These are phyloP conservation scores for Trypanosoma cruzi DNA, from an alignment of 208 protist genomes.

Conservation along the genomic window DNA sequence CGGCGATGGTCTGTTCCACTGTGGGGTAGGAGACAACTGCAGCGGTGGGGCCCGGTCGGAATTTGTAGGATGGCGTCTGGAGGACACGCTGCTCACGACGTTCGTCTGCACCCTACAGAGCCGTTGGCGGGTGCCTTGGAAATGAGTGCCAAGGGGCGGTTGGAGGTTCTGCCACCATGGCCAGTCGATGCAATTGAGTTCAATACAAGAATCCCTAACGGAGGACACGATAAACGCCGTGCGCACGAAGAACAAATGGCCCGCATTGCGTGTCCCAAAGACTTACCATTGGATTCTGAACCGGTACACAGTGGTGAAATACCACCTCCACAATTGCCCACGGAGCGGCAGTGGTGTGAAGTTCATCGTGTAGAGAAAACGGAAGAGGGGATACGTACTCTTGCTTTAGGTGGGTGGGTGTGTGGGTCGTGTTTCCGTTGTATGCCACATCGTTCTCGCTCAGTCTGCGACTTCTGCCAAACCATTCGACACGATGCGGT, in stretches of 20 bases:
- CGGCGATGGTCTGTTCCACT: neutral
- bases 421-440: conserved; percentile 47
- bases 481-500: conserved; percentile 55
- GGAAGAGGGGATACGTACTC: conserved; percentile 29
- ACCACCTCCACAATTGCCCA: neutral
- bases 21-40: neutral
- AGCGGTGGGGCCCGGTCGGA: neutral
- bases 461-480: conserved; percentile 51
- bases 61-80: neutral
- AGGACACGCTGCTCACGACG: neutral
- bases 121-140: neutral
- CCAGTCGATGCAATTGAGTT: conserved; percentile 71
- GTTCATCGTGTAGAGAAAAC: conserved; percentile 26
- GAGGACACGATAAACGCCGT: conserved; percentile 54
- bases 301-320: neutral
- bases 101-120: neutral
- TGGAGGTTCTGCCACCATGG: conserved; percentile 52
- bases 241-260: conserved; percentile 20
- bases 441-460: conserved; percentile 39
- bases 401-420: conserved; percentile 57
- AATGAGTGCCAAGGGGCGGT: neutral
- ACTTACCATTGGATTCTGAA: neutral
- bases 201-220: conserved; percentile 44
- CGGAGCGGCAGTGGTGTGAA: conserved; percentile 13
- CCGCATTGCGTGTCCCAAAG: neutral